Evolutionary conservation across 257 asterid species (phyloP).

Genomic region (Nemophila menziesii): DNA sequence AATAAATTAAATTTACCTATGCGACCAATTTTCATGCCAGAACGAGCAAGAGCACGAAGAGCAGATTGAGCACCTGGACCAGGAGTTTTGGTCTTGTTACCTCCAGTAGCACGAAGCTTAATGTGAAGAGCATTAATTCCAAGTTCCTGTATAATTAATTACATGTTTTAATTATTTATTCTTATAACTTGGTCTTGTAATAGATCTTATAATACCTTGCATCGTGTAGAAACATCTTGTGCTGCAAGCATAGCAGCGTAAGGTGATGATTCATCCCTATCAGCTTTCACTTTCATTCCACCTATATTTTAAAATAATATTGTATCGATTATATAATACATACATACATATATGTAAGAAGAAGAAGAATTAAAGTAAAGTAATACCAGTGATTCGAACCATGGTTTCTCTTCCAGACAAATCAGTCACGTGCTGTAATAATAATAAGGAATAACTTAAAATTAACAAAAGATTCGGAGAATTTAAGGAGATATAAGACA

Average conservation of each 20-base stretch:
- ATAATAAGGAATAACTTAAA: not conserved
- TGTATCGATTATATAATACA: not conserved
- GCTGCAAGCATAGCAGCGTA: conserved; percentile 99
- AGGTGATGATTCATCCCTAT: conserved; percentile 92
- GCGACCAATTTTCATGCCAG: conserved; percentile 94
- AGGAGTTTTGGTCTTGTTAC: conserved; percentile 88
- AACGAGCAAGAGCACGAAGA: conserved; percentile 86
- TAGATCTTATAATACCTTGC: conserved; percentile 43
- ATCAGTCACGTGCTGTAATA: conserved; percentile 82
- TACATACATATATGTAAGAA: not conserved
- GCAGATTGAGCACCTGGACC: conserved; percentile 97
- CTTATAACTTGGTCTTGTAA: not conserved
- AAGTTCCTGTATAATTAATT: conserved; percentile 42
- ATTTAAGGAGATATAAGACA: not conserved
- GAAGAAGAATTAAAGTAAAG: not conserved
- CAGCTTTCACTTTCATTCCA: conserved; percentile 93
- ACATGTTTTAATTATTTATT: not conserved
- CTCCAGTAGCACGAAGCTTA: conserved; percentile 89
- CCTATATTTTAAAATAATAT: conserved; percentile 20
- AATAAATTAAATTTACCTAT: conserved; percentile 36
- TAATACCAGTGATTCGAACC: conserved; percentile 78
- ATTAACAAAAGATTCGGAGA: not conserved
- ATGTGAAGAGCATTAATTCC: conserved; percentile 83
- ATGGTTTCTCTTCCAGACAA: conserved; percentile 85
- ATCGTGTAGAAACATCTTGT: conserved; percentile 72